Base-by-base conservation (phyloP, 208 protist species). In the Leishmania mexicana region DNA sequence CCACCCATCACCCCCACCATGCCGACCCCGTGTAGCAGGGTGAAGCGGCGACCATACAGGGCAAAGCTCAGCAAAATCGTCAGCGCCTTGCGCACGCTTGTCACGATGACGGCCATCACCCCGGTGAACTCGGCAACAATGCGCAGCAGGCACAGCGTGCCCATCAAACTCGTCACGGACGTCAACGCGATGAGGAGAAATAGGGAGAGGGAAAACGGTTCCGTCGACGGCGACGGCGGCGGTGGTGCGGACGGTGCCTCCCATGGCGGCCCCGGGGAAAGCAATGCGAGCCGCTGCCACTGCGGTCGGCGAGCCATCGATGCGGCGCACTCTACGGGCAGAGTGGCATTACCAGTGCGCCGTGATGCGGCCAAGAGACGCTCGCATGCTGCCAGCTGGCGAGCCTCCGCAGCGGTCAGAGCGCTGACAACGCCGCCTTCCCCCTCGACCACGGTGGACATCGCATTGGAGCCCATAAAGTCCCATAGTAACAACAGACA, bases 1-100 rank as follows among this genome's bases (percentile, higher is more conserved):
- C 85, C 88, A 7, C 57, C 76, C 85, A 88, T 84, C 53, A 92
- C 88, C 5, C 81, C 78, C 6, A 65, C 60, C 57, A 92, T 24
- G 24, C 86, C 86, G 11, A 87, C 28, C 15, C 77, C 78, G 65
- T 95, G 91, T 68, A 81, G 19, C 21, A 78, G 3, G 7, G 76
- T 80, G 70, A 95, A 90, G 57, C 84, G 81, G 45, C 85, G 87
- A 13, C 80, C 71, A 58, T 93, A 95, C 15, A 93, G 58, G 62
- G 89, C 3, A 78, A 87, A 93, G 64, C 85, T 93, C 40, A 81
- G 84, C n/a, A 93, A 42, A 45, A 95, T 82, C 6, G 89, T 93
- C 31, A 90, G n/a, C 51, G 85, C 84, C 81, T 94, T 96, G 58
- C 90, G 85, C 45, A 93, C 24, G 53, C 77, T 94, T 68, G 93